Base-by-base conservation (phyloP, 805 yeast species). In the Sugiyamaella floridensis region DNA sequence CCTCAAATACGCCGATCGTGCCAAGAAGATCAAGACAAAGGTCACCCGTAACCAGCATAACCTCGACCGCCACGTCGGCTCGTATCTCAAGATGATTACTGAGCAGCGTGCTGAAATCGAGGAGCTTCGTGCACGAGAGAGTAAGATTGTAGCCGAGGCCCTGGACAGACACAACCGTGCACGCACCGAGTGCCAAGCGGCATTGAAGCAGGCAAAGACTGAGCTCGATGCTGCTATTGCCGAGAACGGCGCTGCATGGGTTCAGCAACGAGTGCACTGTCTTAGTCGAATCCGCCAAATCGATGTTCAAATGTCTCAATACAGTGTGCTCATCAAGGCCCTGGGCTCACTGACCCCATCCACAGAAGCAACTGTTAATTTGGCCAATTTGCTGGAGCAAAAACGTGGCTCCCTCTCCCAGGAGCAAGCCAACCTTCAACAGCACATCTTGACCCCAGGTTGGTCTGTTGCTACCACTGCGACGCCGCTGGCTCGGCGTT, bases 11-110 rank as follows among this genome's bases (percentile, higher is more conserved):
- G 97, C 97, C 0, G 82, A 89, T 64, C 73, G 97, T 43, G 97
- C 97, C 14, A 89, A 89, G 64, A 89, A 85, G 58, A 90, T 90
- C 60, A 86, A 86, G 64, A 90, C 96, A 0, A 87, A 86, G 59
- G 72, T 86, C 2, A 75, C 79, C 2, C 69, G 93, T 55, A 89
- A 89, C 63, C 82, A 81, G 56, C 89, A 82, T 49, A 83, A 81
- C 53, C 74, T 89, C 55, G 87, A 84, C 63, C 73, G 92, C 43
- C 96, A 88, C 68, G 90, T 89, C 44, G 89, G 93, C 0, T 83
- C 90, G 2, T 89, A 89, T 63, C 70, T 87, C 63, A 83, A 83
- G 67, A 85, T 86, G 85, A 89, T 89, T 40, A 80, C 89, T 2
- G 89, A 86, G 61, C 96, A 86, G 63, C 80, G 81, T 58, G 77